Evolutionary conservation across 1,139 yeast genomes (phyloP), one percentile per base, ranked within the genome.

Genomic region (Blastobotrys elegans): DNA sequence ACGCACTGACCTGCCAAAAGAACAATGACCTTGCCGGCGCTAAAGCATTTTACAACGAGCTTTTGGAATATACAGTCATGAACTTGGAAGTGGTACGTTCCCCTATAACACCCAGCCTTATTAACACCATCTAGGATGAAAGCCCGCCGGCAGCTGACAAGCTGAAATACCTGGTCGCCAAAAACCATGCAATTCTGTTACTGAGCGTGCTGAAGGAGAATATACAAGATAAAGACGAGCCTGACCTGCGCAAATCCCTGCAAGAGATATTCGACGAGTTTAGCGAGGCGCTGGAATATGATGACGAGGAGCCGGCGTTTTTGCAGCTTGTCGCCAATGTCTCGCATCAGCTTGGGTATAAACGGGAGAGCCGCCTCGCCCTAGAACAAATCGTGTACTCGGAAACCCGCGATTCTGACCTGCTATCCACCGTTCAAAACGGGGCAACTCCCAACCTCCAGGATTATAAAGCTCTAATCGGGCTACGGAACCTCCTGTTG

Each of bases 141-240:
- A 61, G 63, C 11, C 82, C 94, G 0, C 95, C 95, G 1, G 80
- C 83, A 8, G 76, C 88, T 27, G 82, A 82, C 56, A 75, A 82
- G 7, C 70, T 92, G 40, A 74, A 95, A 47, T 89, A 86, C 61
- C 70, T 90, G 56, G 84, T 85, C 0, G 82, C 81, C 62, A 75
- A 96, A 54, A 92, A 92, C 61, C 71, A 95, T 50, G 96, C 96
- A 0, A 74, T 87, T 53, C 71, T 87, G 34, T 77, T 81, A 53
- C 73, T 84, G 49, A 76, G 77, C 30, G 77, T 79, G 46, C 64
- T 80, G 46, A 57, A 49, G 48, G 46, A 44, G 20, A 66, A 63
- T 4, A 52, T 53, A n/a, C 53, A 50, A 20, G 31, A 30, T 1
- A 45, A 14, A 6, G 62, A 59, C 20, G 48, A 55, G 18, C 61